A percentile compares a stretch with the other conserved stretches of the same genome.
These are phyloP conservation scores for Chalciporus piperatus DNA, from an alignment of 768 basidiomycete genomes.

Conservation along the genomic window DNA sequence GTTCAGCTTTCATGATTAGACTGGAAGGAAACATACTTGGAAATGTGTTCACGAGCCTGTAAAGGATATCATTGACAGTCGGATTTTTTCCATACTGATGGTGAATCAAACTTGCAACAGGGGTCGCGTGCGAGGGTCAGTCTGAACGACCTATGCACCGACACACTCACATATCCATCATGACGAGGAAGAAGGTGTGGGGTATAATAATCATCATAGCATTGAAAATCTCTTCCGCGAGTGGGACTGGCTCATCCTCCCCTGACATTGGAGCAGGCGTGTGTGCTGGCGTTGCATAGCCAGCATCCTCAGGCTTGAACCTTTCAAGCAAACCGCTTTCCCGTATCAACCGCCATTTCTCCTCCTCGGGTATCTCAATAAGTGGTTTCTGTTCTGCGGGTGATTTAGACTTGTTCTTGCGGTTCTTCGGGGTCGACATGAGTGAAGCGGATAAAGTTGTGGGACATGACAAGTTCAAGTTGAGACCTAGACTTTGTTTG, in stretches of 20 bases:
- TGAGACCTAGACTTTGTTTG: not conserved
- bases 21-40: slow-evolving; percentile 56
- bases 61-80: slow-evolving; percentile 44
- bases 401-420: slow-evolving; percentile 17
- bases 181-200: slow-evolving; percentile 65
- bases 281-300: slow-evolving; percentile 4
- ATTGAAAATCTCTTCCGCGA: slow-evolving; percentile 70
- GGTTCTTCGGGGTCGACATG: slow-evolving; percentile 30
- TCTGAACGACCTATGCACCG: not conserved
- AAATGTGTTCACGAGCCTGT: slow-evolving; percentile 60
- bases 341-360: slow-evolving; percentile 75
- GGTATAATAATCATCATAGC: slow-evolving; percentile 66
- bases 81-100: slow-evolving; percentile 72
- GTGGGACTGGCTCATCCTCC: slow-evolving; percentile 39
- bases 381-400: slow-evolving; percentile 14
- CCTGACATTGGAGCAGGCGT: slow-evolving; percentile 2
- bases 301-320: slow-evolving; percentile 15
- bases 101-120: slow-evolving; percentile 59
- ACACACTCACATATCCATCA: slow-evolving; percentile 80
- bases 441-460: not conserved
- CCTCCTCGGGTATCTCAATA: slow-evolving; percentile 65
- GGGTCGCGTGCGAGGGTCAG: not conserved
- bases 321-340: slow-evolving; percentile 58
- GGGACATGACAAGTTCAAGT: too few species aligned
- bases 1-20: not conserved